Evolutionary conservation across 768 basidiomycete genomes (phyloP).

Genomic region (Boletus sensibilis): DNA sequence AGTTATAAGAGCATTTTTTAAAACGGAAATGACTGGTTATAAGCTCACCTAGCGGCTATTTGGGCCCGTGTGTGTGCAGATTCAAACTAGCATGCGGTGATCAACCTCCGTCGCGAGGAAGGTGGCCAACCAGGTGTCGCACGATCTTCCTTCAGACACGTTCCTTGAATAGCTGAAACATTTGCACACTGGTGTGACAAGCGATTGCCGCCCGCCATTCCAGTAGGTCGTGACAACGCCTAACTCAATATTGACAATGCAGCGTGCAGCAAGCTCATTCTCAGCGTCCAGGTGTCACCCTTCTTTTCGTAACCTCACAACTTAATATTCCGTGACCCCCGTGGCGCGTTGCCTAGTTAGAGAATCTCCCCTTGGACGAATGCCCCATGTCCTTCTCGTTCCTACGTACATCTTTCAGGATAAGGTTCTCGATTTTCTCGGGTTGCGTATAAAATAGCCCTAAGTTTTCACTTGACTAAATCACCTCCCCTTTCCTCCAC

Average conservation of each 20-base stretch:
- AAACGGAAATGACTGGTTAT: constrained; percentile 8
- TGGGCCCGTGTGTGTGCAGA: not conserved
- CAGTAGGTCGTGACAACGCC: not conserved
- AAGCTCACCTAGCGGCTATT: constrained; percentile 1
- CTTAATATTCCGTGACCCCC: not conserved
- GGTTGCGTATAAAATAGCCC: constrained; percentile 20
- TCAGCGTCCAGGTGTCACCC: not conserved
- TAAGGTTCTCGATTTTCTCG: not conserved
- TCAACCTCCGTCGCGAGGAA: not conserved
- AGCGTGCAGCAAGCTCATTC: too few relatives aligned
- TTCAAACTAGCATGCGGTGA: not conserved
- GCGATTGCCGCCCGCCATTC: not conserved
- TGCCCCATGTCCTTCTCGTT: not conserved
- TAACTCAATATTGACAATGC: not conserved
- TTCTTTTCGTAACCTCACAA: not conserved
- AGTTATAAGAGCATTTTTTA: not conserved
- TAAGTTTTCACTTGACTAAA: not conserved
- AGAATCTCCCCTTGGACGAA: not conserved
- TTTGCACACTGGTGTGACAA: not conserved
- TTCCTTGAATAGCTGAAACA: not conserved
- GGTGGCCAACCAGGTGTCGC: not conserved
- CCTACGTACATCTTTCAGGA: not conserved
- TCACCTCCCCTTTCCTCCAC: not conserved
- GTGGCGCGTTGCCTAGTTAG: not conserved
- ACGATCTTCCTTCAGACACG: not conserved